These are phyloP conservation scores for Kodamaea suecica DNA, from an alignment of 1,139 yeast species.

Conservation along the genomic window DNA sequence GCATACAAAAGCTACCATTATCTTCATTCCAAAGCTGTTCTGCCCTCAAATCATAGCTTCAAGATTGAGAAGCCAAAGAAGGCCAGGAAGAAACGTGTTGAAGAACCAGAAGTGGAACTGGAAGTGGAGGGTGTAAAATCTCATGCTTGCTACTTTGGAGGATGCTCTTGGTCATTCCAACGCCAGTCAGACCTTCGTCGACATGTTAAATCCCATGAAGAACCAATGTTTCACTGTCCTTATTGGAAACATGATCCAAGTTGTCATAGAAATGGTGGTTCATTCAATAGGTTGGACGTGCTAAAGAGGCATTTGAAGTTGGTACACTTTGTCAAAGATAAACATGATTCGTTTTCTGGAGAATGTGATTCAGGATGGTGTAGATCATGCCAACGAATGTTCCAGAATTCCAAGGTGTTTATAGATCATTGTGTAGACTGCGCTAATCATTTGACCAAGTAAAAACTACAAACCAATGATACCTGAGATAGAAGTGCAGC, in stretches of 20 bases:
- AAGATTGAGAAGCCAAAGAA: conserved; percentile 7
- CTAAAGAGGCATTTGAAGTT: conserved; percentile 64
- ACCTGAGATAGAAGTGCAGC: no score
- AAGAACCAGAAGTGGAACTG: no score
- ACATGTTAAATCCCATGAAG: conserved; percentile 60
- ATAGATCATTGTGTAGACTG: conserved; percentile 67
- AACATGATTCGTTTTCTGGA: conserved; percentile 24
- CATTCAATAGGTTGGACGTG: conserved; percentile 68
- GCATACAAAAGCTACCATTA: conserved; percentile 5
- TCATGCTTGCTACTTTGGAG: conserved; percentile 49
- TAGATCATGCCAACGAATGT: conserved; percentile 57
- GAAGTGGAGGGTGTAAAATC: conserved; percentile 33
- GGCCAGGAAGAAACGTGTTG: no score
- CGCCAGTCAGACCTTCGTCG: conserved; percentile 65
- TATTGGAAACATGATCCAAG: conserved; percentile 64
- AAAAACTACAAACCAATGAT: no score
- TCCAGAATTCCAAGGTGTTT: conserved; percentile 54
- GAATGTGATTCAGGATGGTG: conserved; percentile 61
- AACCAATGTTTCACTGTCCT: conserved; percentile 68
- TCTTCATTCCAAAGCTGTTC: conserved; percentile 5
- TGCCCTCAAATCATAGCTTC: conserved; percentile 6
- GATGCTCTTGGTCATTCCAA: conserved; percentile 67
- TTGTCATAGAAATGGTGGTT: conserved; percentile 71
- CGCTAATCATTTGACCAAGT: no score
- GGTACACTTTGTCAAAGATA: conserved; percentile 61